Evolutionary conservation across 169 alveolate species (phyloP).

Genomic region (Cryptosporidium ryanae): DNA sequence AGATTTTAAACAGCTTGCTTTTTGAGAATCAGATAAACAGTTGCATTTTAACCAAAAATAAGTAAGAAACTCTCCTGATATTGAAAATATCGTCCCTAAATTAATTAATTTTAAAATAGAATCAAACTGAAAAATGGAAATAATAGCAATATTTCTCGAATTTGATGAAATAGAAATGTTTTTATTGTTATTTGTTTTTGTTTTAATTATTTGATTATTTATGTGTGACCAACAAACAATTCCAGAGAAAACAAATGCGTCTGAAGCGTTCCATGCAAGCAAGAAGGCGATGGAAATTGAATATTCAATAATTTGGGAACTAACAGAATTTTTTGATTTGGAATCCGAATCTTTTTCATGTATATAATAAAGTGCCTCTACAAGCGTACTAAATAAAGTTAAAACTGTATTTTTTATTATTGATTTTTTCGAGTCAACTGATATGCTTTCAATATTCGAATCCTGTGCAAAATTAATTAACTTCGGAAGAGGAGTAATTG

Average conservation of each 20-base stretch:
- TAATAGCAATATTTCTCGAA: slow-evolving; percentile 38
- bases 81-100: slow-evolving; percentile 22
- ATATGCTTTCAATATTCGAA: background rate
- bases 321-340: background rate
- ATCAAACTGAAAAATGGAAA: slow-evolving; percentile 40
- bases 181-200: background rate
- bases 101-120: slow-evolving; percentile 7
- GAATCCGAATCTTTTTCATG: background rate
- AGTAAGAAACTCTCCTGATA: slow-evolving; percentile 35
- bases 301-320: slow-evolving; percentile 23
- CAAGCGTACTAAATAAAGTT: slow-evolving; percentile 19
- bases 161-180: background rate
- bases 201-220: slow-evolving; percentile 18
- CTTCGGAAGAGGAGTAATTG: background rate
- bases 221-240: slow-evolving; percentile 53
- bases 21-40: background rate
- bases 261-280: slow-evolving; percentile 69
- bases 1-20: too few relatives aligned
- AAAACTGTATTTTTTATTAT: slow-evolving; percentile 25
- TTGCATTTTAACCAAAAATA: slow-evolving; percentile 16
- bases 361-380: slow-evolving; percentile 19
- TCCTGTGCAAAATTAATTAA: slow-evolving; percentile 6
- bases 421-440: slow-evolving; percentile 1
- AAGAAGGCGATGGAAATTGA: slow-evolving; percentile 34
- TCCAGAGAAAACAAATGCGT: slow-evolving; percentile 65